phyloP scores from a whole-genome alignment of 139 green algal species.

The Picochlorum costavermella region DNA sequence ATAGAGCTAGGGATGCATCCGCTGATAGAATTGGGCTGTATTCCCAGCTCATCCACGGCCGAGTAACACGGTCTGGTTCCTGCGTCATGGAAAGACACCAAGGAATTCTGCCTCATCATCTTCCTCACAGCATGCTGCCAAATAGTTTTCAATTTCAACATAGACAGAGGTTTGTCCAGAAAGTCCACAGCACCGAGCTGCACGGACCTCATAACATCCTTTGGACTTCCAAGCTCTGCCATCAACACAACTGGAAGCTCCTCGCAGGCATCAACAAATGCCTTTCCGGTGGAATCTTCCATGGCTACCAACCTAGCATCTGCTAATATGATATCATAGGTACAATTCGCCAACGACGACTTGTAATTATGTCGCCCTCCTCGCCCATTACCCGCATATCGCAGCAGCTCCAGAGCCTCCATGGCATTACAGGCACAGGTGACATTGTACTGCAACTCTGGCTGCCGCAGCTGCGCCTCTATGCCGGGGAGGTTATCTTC shows the following conservation, averaged over 20 bases:
- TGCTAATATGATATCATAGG: background rate
- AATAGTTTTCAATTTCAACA: constrained; percentile 72
- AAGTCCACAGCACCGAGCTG: constrained; percentile 69
- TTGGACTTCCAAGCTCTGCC: constrained; percentile 20
- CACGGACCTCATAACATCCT: constrained; percentile 57
- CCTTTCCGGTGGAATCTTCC: constrained; percentile 13
- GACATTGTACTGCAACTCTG: constrained; percentile 15
- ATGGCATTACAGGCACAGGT: background rate
- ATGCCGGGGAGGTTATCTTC: background rate
- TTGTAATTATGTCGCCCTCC: too few species aligned
- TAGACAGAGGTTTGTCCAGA: constrained; percentile 60
- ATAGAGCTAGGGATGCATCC: constrained; percentile 6
- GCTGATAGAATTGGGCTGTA: constrained; percentile 2
- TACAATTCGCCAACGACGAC: background rate
- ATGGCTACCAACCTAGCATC: constrained; percentile 9
- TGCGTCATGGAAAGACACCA: constrained; percentile 3
- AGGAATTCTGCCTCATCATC: constrained; percentile 13
- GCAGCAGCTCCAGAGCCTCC: background rate
- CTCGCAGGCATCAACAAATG: constrained; percentile 21
- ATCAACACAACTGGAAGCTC: constrained; percentile 50
- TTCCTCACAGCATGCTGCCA: constrained; percentile 75
- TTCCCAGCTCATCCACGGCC: background rate
- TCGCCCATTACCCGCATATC: background rate
- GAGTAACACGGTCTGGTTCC: background rate
- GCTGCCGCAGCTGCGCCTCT: constrained; percentile 13